Evolutionary conservation across 495 filamentous ascomycete species (phyloP).

Genomic region (Penicillium alfredii): DNA sequence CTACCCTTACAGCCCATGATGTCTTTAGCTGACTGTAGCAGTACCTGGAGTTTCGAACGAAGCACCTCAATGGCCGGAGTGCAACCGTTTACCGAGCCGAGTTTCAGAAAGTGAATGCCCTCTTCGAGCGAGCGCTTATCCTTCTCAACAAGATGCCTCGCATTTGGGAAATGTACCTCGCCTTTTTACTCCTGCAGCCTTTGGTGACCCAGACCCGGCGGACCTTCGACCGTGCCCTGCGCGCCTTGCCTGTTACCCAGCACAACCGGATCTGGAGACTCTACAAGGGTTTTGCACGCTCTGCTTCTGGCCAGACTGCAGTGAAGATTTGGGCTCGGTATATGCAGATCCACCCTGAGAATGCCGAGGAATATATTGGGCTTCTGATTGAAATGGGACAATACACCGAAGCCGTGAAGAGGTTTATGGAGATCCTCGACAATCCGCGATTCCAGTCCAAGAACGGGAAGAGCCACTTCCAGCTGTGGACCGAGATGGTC

Average conservation of each 20-base stretch:
- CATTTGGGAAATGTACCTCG: conserved; percentile 98
- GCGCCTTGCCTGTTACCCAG: conserved; percentile 92
- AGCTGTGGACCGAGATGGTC: conserved; percentile 98
- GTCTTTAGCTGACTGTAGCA: conserved; percentile 27
- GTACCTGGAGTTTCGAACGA: conserved; percentile 83
- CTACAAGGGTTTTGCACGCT: conserved; percentile 87
- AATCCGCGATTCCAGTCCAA: conserved; percentile 89
- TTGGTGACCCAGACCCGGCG: conserved; percentile 83
- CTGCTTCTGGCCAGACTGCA: conserved; percentile 84
- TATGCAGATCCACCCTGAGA: conserved; percentile 96
- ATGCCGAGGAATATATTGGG: conserved; percentile 90
- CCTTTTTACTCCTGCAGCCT: conserved; percentile 85
- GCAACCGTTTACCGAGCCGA: conserved; percentile 74
- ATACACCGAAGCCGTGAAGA: conserved; percentile 88
- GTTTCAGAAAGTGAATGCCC: conserved; percentile 87
- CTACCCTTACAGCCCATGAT: conserved; percentile 1
- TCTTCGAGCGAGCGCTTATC: conserved; percentile 91
- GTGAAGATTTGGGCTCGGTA: conserved; percentile 93
- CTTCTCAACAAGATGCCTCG: conserved; percentile 98
- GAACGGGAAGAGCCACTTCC: conserved; percentile 88
- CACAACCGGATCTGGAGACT: conserved; percentile 96
- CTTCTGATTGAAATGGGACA: conserved; percentile 74
- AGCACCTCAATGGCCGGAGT: conserved; percentile 79
- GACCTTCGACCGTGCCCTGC: conserved; percentile 89
- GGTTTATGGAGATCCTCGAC: conserved; percentile 91